Evolutionary conservation across 352 stramenopile genomes (phyloP).

Genomic region (Peronospora destructor): DNA sequence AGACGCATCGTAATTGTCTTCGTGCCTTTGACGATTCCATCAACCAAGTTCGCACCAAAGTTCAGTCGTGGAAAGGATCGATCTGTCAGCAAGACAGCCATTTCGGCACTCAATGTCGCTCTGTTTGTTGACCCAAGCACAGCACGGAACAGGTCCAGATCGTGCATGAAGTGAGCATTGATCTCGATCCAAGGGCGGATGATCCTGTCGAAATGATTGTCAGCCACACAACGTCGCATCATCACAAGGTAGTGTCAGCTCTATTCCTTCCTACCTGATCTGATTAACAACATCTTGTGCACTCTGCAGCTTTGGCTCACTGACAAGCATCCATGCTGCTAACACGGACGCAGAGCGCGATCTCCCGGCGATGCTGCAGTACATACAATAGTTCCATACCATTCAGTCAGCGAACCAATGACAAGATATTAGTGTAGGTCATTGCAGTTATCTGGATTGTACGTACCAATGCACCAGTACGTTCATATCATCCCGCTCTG

Average conservation of each 20-base stretch:
- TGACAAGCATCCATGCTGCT: conserved; percentile 43
- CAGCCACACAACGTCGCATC: background rate
- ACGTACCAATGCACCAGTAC: conserved; percentile 68
- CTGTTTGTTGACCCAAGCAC: conserved; percentile 8
- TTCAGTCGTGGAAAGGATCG: conserved; percentile 37
- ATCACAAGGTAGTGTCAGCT: background rate
- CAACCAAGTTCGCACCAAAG: conserved; percentile 45
- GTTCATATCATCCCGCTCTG: conserved; percentile 31
- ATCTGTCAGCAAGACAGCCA: conserved; percentile 12
- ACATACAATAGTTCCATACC: background rate
- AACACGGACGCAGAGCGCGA: conserved; percentile 55
- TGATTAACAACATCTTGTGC: conserved; percentile 33
- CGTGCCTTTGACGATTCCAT: conserved; percentile 29
- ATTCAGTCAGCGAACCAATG: background rate
- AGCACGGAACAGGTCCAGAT: conserved; percentile 40
- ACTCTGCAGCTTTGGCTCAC: conserved; percentile 12
- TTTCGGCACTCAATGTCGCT: conserved; percentile 4
- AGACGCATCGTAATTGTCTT: conserved; percentile 73
- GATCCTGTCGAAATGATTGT: conserved; percentile 22
- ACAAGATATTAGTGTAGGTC: background rate
- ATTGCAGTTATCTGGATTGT: background rate
- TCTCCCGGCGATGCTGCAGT: conserved; percentile 51
- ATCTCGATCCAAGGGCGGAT: conserved; percentile 67
- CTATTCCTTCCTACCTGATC: conserved; percentile 31
- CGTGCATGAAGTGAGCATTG: conserved; percentile 46